Evolutionary conservation across 495 filamentous ascomycete genomes (phyloP), one percentile per base, ranked within the genome.

Genomic region (Penicillium riverlandense): DNA sequence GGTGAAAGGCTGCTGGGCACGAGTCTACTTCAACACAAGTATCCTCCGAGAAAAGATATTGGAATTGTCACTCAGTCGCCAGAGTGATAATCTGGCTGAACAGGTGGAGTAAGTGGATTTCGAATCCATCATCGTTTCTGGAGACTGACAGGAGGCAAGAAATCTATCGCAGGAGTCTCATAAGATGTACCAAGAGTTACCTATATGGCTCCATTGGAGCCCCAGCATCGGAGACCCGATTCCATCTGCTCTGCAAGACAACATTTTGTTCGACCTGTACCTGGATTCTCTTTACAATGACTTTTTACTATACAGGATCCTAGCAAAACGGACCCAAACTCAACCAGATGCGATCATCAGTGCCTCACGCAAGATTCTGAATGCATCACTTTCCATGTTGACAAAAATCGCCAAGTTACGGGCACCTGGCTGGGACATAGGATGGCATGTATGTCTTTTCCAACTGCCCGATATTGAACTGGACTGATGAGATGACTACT

Each of bases 41-140:
- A 49, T 62, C 6, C 51, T 77, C 2, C 61, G 69, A 1, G 79
- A 82, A 42, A 72, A 76, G 29, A 69, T 82, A 12, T 58, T 82
- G 11, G 69, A 78, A 42, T 62, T 80, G 8, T 75, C 75, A 13
- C 53, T 82, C 0, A 67, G 72, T 10, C 55, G 55, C 22, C 39
- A 44, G 1, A 41, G 48, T 0, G 58, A 59, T 6, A 48, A 57
- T 29, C 14, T 65, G 8, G 41, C 49, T 14, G 35, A 42, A 9
- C 49, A 37, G 40, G 52, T 62, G 6, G 34, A 51, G 57, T 63
- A 40, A n/a, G 58, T 37, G 11, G 10, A 12, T 7, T 40, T 35
- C 22, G 11, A 35, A 9, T 9, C 11, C 7, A 8, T 29, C 7
- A 9, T 22, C 2, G 22, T 22, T 22, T 22, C 22, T 4, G 22